phyloP scores from a whole-genome alignment of 345 rosid species.

The Clausena lansium region DNA sequence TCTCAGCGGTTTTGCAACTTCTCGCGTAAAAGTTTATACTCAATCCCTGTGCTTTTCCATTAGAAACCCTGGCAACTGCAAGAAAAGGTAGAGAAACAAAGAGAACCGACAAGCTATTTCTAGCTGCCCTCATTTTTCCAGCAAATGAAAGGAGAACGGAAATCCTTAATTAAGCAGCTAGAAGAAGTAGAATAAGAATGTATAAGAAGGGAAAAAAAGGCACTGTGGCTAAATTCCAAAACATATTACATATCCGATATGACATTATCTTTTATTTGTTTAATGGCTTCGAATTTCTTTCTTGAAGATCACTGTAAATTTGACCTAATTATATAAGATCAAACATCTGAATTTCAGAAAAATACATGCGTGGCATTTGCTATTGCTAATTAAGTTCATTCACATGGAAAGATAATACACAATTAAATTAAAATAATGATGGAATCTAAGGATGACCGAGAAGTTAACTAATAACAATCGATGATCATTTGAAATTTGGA shows the following conservation, averaged over 20 bases:
- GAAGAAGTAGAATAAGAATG: not conserved
- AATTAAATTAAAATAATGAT: too few relatives aligned
- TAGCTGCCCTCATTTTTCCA: not conserved
- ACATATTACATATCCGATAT: not conserved
- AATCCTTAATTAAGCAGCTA: not conserved
- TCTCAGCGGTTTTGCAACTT: conserved; percentile 38
- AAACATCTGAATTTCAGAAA: too few relatives aligned
- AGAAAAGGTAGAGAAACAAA: not conserved
- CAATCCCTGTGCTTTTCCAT: not conserved
- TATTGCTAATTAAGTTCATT: too few relatives aligned
- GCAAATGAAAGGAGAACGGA: not conserved
- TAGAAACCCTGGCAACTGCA: not conserved
- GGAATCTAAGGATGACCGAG: too few relatives aligned
- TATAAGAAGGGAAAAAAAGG: not conserved
- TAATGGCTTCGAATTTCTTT: not conserved
- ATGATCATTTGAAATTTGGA: too few relatives aligned
- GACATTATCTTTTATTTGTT: not conserved
- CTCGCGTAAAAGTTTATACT: conserved; percentile 21
- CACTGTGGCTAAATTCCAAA: not conserved
- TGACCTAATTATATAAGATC: not conserved
- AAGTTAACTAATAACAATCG: too few relatives aligned
- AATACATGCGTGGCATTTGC: too few relatives aligned
- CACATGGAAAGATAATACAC: too few relatives aligned
- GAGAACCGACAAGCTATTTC: not conserved
- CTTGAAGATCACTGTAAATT: not conserved